Evolutionary conservation across 176 grass and related monocot species (phyloP), one percentile per base, ranked within the genome.

Genomic region (Carex myosuroides): DNA sequence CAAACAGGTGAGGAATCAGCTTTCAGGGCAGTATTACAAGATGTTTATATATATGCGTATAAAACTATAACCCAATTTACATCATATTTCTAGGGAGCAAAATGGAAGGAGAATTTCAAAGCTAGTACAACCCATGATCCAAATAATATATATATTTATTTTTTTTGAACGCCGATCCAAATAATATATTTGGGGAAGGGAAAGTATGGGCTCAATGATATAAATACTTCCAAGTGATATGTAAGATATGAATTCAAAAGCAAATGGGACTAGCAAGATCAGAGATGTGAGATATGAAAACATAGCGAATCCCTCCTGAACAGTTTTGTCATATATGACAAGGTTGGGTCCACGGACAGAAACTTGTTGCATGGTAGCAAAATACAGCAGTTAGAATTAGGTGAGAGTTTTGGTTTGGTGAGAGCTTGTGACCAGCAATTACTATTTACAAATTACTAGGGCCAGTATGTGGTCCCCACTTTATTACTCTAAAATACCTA

Each of bases 131-230:
- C 78, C 63, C 22, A 64, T 20, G 18, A 64, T 64, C 79, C 9
- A 63, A 13, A 26, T 26, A 26, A 26, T 26, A 26, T 26, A 26
- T 26, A 26, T 26, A 26, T 0, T 26, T 26, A 26, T 26, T 26
- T 26, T 26, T 26, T 26, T 26, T 26, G 0, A 26, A 26, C 26
- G 26, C 26, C 26, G 26, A 63, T 63, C 79, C 8, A 62, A 13
- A 78, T 29, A 7, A 62, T 62, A 42, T 37, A 26, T 26, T 26
- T 26, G 26, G 26, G 26, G 26, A 81, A 81, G 16, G 17, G 8
- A 16, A 8, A 42, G 29, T 26, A 81, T 63, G 79, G 58, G 35
- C 35, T 39, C 79, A 81, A 44, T 63, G 56, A 81, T 81, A 62
- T 81, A 81, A 64, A 61, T 61, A 64, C 10, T 52, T 74, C 42